Evolutionary conservation across 805 yeast species (phyloP), one percentile per base, ranked within the genome.

Genomic region (Yamadazyma nakazawae): DNA sequence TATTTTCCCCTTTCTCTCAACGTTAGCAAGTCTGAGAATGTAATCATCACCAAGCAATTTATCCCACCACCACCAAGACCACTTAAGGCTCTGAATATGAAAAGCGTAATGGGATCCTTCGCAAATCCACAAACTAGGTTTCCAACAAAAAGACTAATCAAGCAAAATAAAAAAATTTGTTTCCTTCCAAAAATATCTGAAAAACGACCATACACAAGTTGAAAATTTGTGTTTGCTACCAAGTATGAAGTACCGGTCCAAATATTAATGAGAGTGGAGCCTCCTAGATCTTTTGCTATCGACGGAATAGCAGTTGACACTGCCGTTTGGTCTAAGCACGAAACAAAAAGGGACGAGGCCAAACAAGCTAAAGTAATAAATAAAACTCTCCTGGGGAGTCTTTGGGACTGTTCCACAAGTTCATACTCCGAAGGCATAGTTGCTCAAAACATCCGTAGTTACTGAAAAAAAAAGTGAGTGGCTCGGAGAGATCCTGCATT

Each of bases 211-310:
- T 80, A 83, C 26, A 85, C 60, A 1, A 90, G 90, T 62, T 85
- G 91, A 61, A 85, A 83, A 2, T 87, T 85, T 2, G 88, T 79
- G 50, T 80, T 81, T 2, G 92, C 82, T 21, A 86, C 64, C 34
- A 87, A 68, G 46, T 84, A 82, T 0, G 87, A 77, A 0, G 90
- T 80, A 2, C 90, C 90, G 2, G 84, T 82, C 91, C 92, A 85
- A 26, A 43, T 47, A 34, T 76, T 68, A 37, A 78, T 74, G 1
- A 79, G 64, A 17, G 57, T 60, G 18, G 66, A 58, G 1, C 79
- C 76, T 37, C 72, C 48, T 37, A 78, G 58, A 34, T 68, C 77
- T 10, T 62, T 55, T 4, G 76, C 76, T 26, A 78, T 76, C 12
- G 61, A 49, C 1, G 81, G 72, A 32, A 75, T 69, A 1, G 77